phyloP scores from a whole-genome alignment of 441 rosid species.

The Jatropha multifida region DNA sequence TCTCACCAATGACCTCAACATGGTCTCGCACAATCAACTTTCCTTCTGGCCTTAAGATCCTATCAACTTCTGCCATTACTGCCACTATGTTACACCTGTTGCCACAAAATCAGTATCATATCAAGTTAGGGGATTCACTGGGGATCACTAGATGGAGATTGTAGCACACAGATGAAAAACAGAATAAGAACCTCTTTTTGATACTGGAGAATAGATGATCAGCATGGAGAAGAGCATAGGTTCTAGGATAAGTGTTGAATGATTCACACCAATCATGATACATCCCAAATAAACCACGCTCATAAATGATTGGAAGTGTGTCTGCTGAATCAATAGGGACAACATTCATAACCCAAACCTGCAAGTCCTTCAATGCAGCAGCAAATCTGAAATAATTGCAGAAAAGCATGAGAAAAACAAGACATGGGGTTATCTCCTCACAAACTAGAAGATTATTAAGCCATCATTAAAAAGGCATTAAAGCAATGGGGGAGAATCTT shows the following conservation, averaged over 20 bases:
- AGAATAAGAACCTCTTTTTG: conserved; percentile 51
- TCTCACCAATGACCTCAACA: conserved; percentile 46
- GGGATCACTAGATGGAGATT: background rate
- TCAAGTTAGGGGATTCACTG: background rate
- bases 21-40: conserved; percentile 71
- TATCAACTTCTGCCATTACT: conserved; percentile 77
- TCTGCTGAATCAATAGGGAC: conserved; percentile 81
- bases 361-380: conserved; percentile 75
- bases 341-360: conserved; percentile 94
- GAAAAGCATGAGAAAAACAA: conserved; percentile 20
- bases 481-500: background rate
- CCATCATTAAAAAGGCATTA: background rate
- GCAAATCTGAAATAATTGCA: conserved; percentile 63
- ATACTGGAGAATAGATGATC: conserved; percentile 90
- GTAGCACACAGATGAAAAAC: background rate
- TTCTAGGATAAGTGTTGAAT: conserved; percentile 88
- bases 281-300: conserved; percentile 86
- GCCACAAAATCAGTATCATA: background rate
- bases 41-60: conserved; percentile 86
- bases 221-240: conserved; percentile 93
- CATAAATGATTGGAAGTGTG: conserved; percentile 85
- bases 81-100: conserved; percentile 69
- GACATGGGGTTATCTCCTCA: background rate
- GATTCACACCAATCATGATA: conserved; percentile 98
- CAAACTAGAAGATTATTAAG: background rate